Evolutionary conservation across 2,329 filamentous ascomycete species (phyloP), one percentile per base, ranked within the genome.

Genomic region (Claviceps monticola): DNA sequence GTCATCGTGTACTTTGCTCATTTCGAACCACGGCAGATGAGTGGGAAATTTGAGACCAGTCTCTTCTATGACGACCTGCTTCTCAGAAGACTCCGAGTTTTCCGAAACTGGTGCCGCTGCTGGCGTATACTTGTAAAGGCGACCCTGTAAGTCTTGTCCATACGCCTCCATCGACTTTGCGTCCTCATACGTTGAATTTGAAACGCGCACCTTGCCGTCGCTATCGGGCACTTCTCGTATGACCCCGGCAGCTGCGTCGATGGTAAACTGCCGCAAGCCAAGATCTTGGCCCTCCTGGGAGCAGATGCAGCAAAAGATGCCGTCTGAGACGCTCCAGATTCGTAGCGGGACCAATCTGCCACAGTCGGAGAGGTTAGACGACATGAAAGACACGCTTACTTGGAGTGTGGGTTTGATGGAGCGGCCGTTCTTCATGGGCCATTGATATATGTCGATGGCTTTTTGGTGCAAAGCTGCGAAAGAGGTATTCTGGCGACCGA

Each of bases 391-490:
- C 46, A 71, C 53, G 51, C 61, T 67, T 14, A 63, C 63, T 16
- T 62, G 61, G 39, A 78, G 58, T 55, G 66, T 66, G 19, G 76
- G 72, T 17, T 64, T 61, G 52, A 72, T 58, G 8, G 72, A 70
- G 46, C 73, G 75, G 17, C 75, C 74, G n/a, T 74, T 74, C 51
- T 77, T 76, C 49, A 81, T 71, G 29, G 83, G 77, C 74, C 88
- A 88, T 13, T 78, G 68, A 61, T 85, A 94, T 0, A 94, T 55
- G 34, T 83, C 78, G 23, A 95, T 70, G 1, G 78, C 79, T 16
- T 69, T 63, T 29, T 77, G 73, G 58, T 89, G 86, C 19, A 96
- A 71, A 8, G 94, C 77, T 3, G 82, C 88, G 62, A 97, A 75
- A 7, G 74, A 72, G 1, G 74, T 75, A 48, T 84, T 82, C 47